phyloP scores from a whole-genome alignment of 176 grass and related monocot genomes.

The Oryza meridionalis region DNA sequence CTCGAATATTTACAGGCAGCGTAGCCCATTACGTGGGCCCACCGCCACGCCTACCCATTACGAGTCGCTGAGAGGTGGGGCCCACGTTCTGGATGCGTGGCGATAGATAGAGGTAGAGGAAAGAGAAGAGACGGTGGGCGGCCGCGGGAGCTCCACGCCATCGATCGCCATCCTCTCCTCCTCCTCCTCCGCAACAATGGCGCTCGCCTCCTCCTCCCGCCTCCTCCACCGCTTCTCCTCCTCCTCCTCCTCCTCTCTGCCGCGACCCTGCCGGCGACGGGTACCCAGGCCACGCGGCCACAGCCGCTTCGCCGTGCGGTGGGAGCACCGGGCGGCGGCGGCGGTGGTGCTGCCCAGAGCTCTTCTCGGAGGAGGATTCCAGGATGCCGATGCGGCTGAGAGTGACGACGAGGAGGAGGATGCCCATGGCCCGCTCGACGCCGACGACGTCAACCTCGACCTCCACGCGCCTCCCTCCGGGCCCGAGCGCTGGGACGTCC shows the following conservation, averaged over 20 bases:
- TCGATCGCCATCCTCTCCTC: neutral
- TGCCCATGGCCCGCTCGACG: constrained; percentile 21
- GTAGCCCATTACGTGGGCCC: too few relatives aligned
- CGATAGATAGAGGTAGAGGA: neutral
- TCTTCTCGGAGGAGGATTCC: constrained; percentile 39
- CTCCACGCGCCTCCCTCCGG: constrained; percentile 28
- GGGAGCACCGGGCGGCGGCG: neutral
- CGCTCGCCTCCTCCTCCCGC: constrained; percentile 48
- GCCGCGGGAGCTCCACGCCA: constrained; percentile 29
- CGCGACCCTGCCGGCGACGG: constrained; percentile 11
- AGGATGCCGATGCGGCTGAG: constrained; percentile 13
- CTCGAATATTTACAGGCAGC: too few relatives aligned
- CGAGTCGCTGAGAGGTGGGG: neutral
- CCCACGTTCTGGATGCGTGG: neutral
- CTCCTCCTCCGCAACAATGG: constrained; percentile 49
- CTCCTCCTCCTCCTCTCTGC: constrained; percentile 17
- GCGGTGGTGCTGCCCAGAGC: neutral
- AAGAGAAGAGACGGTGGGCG: neutral
- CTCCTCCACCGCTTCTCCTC: constrained; percentile 4
- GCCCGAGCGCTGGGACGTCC: constrained; percentile 82
- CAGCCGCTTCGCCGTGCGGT: constrained; percentile 16
- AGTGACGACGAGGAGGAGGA: constrained; percentile 59
- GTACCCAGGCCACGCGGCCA: constrained; percentile 5
- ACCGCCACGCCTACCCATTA: too few relatives aligned
- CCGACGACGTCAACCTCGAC: constrained; percentile 37